Base-by-base conservation (phyloP, 441 rosid species). In the Pelargonium australe region DNA sequence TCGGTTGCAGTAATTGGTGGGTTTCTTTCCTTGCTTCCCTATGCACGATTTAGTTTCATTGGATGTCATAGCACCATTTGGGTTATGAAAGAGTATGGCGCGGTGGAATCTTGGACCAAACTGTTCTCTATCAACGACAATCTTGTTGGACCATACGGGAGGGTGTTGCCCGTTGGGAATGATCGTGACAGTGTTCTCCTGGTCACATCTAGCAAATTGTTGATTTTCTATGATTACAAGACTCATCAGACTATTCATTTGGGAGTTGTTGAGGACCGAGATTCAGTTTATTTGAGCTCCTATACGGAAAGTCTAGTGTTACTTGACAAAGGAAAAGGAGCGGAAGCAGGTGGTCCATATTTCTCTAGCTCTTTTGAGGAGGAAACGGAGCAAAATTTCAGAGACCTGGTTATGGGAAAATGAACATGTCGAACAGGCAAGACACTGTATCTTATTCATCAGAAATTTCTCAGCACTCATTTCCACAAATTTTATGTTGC, bases 71-170 rank as follows among this genome's bases (percentile, higher is more conserved):
- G n/a, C 17, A 51, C 65, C 9, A 62, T 64, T 6, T 74, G 77
- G 77, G 60, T 64, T 64, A 74, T 65, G 77, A 34, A 60, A 17
- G 62, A 68, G 40, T 74, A 74, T 45, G 72, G 61, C 25, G 66
- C 7, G 19, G 23, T 23, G 37, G 43, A 58, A 41, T 69, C 77
- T 10, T 74, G 77, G 70, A 44, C 19, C 3, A 73, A 65, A 65
- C 13, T 37, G 45, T 68, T 31, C 44, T 68, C 17, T 8, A 34
- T 73, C n/a, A 45, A 43, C 41, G 58, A n/a, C n/a, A 19, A 51
- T 14, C 14, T 51, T 16, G 4, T 51, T 16, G 58, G 58, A 51
- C 19, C 19, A 7, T 51, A 7, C n/a, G 58, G 58, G 58, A 51
- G 58, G 17, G 14, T 17, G 2, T 51, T 51, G 58, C 7, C 19